These are phyloP conservation scores for Hordeum vulgare DNA, from an alignment of 176 grass and related monocot species.

Conservation along the genomic window MorexV3_pseudomolecules_assembly NC_058519.1:608041561-608042060, in stretches of 20 bases:
- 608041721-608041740: neutral
- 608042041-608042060: neutral
- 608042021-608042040: neutral
- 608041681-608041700: neutral
- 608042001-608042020: neutral
- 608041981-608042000: slow-evolving; percentile 33
- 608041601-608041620: neutral
- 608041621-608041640: neutral
- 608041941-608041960: slow-evolving; percentile 32
- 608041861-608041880: slow-evolving; percentile 53
- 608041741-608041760: neutral
- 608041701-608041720: neutral
- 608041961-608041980: slow-evolving; percentile 34
- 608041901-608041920: slow-evolving; percentile 41
- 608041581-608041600: neutral
- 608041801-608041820: slow-evolving; percentile 54
- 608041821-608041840: slow-evolving; percentile 48
- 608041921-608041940: neutral
- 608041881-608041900: slow-evolving; percentile 26
- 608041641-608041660: neutral
- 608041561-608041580: too few species aligned
- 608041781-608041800: slow-evolving; percentile 32
- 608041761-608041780: neutral
- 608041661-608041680: neutral
- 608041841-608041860: slow-evolving; percentile 29